phyloP scores from a whole-genome alignment of 2,329 filamentous ascomycete species.

The Sporothrix mexicana region DNA sequence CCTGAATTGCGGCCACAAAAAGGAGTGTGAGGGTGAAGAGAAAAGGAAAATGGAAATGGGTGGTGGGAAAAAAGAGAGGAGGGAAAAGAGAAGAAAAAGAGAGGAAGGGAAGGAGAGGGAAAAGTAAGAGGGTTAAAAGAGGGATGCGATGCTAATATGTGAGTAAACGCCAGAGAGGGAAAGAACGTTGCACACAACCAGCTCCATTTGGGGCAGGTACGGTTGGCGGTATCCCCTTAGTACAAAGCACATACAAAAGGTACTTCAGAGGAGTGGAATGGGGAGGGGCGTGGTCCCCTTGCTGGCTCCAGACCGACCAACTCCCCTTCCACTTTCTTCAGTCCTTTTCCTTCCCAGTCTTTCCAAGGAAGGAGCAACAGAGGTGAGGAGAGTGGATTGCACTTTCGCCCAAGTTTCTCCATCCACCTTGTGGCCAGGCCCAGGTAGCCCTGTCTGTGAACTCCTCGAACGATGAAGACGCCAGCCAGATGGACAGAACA shows the following conservation, averaged over 20 bases:
- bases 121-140: constrained; percentile 19
- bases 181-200: constrained; percentile 16
- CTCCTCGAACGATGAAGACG: neutral
- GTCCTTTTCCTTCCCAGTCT: neutral
- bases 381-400: constrained; percentile 21
- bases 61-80: constrained; percentile 15
- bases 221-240: neutral
- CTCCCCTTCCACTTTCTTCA: constrained; percentile 1
- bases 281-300: constrained; percentile 23
- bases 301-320: constrained; percentile 7
- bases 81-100: neutral
- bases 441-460: constrained; percentile 17
- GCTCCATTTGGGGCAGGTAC: constrained; percentile 24
- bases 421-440: neutral
- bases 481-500: neutral
- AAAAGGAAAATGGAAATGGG: constrained; percentile 10
- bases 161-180: constrained; percentile 25
- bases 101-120: neutral
- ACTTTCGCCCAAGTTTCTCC: neutral
- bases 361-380: constrained; percentile 22
- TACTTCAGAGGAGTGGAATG: constrained; percentile 19
- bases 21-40: constrained; percentile 35
- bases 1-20: constrained; percentile 31
- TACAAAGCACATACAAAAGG: constrained; percentile 10
- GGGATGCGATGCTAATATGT: constrained; percentile 21